Conservation (phyloP, 176 grass and related monocot species). For the Oryza meyeriana region DNA sequence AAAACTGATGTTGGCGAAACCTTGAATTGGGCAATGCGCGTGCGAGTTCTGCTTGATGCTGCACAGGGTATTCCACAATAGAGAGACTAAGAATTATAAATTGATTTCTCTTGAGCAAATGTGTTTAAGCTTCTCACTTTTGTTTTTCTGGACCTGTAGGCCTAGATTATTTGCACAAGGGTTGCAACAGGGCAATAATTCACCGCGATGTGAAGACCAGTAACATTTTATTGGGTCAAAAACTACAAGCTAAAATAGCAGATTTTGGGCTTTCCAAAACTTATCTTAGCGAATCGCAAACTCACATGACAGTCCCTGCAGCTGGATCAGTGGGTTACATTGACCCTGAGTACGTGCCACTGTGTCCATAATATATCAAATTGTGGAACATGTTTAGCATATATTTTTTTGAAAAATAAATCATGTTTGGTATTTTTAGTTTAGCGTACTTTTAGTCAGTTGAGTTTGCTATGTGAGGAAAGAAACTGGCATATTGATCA, state of each 20-base stretch:
- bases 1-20: background rate
- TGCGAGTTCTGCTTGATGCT: constrained; percentile 15
- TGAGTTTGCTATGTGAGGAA: no score
- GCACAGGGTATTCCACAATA: constrained; percentile 29
- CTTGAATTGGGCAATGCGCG: constrained; percentile 26
- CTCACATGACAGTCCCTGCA: background rate
- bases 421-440: background rate
- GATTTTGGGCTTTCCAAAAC: constrained; percentile 49
- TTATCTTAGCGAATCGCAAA: background rate
- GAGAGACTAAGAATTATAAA: background rate
- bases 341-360: constrained; percentile 43
- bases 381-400: background rate
- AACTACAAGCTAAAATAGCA: constrained; percentile 35
- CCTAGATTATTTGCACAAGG: constrained; percentile 49
- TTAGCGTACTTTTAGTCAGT: no score
- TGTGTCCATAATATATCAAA: background rate
- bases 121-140: background rate
- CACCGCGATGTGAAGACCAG: constrained; percentile 58
- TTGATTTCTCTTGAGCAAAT: background rate
- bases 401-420: background rate
- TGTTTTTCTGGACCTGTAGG: background rate
- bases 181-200: constrained; percentile 36
- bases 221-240: constrained; percentile 38
- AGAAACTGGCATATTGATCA: no score
- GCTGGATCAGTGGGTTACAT: constrained; percentile 42